Conservation (phyloP, 139 green algal species). For the Volvox africanus region DNA sequence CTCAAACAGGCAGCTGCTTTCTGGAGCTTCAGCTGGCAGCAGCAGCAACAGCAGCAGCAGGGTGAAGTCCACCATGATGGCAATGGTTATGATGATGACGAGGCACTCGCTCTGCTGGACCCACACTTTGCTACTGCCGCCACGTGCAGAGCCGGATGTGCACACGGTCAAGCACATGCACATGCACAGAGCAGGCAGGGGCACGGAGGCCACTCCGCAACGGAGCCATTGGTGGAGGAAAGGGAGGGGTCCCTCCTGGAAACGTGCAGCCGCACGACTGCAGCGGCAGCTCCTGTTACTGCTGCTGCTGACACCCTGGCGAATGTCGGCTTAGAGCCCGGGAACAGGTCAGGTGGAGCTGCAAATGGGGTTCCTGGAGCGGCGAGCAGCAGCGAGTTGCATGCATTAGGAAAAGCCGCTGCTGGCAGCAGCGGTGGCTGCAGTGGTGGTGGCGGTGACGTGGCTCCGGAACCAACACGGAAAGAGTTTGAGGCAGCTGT, state of each 20-base stretch:
- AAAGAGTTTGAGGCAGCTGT: slow-evolving; percentile 40
- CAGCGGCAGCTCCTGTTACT: neutral
- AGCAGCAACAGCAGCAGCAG: neutral
- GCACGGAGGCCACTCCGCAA: no score
- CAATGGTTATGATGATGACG: neutral
- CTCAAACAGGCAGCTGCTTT: slow-evolving; percentile 47
- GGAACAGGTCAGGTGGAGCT: neutral
- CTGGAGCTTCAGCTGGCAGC: slow-evolving; percentile 54
- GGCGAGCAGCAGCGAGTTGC: neutral
- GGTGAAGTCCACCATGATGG: no score
- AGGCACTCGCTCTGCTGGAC: slow-evolving; percentile 46
- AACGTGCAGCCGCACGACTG: neutral
- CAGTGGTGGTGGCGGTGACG: neutral
- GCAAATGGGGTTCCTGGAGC: neutral
- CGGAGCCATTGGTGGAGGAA: no score
- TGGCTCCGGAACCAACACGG: slow-evolving; percentile 30
- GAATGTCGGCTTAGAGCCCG: neutral
- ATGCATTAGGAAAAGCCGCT: neutral
- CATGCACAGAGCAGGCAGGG: no score
- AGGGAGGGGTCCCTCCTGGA: no score
- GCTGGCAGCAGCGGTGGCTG: neutral
- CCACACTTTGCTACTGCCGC: neutral
- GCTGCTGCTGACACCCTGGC: neutral
- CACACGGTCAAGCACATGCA: neutral
- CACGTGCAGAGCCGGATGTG: neutral